These are phyloP conservation scores for Urochloa ruziziensis DNA, from an alignment of 176 grass and related monocot genomes.

Conservation along the genomic window DNA sequence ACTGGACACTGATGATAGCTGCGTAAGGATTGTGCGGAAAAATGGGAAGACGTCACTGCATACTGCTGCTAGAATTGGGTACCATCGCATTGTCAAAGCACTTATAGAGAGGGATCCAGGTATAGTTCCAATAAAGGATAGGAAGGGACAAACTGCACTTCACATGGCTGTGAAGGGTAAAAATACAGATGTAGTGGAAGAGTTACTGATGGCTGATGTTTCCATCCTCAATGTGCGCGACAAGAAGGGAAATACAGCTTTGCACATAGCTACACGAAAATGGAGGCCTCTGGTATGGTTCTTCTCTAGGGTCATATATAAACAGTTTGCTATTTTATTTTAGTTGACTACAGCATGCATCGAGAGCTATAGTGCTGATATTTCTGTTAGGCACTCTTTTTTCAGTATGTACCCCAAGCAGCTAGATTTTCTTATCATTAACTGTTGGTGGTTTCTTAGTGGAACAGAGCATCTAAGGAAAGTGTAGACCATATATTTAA, in stretches of 20 bases:
- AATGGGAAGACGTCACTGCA: conserved; percentile 94
- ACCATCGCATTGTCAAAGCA: conserved; percentile 72
- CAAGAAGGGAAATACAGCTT: conserved; percentile 92
- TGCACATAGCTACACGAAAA: conserved; percentile 98
- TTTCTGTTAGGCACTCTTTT: not conserved
- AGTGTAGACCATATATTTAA: not conserved
- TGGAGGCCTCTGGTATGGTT: conserved; percentile 91
- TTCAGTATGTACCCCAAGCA: too few species aligned
- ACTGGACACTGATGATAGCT: conserved; percentile 57
- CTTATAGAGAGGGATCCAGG: conserved; percentile 74
- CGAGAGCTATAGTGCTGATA: not conserved
- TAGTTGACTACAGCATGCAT: not conserved
- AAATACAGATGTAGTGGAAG: conserved; percentile 91
- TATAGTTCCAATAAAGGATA: conserved; percentile 83
- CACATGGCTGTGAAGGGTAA: conserved; percentile 99
- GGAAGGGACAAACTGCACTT: conserved; percentile 93
- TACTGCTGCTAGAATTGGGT: conserved; percentile 74
- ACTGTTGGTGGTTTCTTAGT: not conserved
- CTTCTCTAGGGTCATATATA: not conserved
- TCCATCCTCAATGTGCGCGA: conserved; percentile 89
- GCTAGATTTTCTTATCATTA: not conserved
- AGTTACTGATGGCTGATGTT: conserved; percentile 73
- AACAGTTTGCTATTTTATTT: not conserved
- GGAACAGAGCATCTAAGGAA: conserved; percentile 7
- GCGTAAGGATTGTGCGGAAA: conserved; percentile 75